These are phyloP conservation scores for Lodderomyces pseudojiufengensis DNA, from an alignment of 1,139 yeast genomes.

Conservation along the genomic window DNA sequence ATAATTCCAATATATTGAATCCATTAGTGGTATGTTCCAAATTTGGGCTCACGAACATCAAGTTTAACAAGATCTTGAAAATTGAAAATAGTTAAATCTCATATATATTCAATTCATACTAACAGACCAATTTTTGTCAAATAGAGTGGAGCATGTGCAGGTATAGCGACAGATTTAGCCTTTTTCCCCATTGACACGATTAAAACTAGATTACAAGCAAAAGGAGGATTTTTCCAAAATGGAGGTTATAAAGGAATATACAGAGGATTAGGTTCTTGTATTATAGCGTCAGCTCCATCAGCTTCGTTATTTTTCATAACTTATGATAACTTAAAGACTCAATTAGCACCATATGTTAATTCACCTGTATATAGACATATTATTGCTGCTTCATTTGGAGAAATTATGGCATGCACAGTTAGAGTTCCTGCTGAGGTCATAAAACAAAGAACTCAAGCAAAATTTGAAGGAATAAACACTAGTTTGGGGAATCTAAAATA, in stretches of 20 bases:
- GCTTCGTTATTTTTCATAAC: conserved; percentile 89
- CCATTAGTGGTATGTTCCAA: too few relatives aligned
- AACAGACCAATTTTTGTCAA: conserved; percentile 14
- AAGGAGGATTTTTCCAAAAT: conserved; percentile 86
- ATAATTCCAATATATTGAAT: too few relatives aligned
- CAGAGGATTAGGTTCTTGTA: conserved; percentile 88
- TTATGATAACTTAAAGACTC: conserved; percentile 70
- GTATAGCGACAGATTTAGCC: conserved; percentile 89
- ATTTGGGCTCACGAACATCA: too few relatives aligned
- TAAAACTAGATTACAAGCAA: conserved; percentile 91
- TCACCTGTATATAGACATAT: conserved; percentile 61
- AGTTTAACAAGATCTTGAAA: too few relatives aligned
- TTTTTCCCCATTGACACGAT: conserved; percentile 96
- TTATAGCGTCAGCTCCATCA: conserved; percentile 92
- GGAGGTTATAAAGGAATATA: conserved; percentile 94
- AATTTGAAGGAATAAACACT: conserved; percentile 46
- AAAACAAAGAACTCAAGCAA: conserved; percentile 90
- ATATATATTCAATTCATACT: background rate
- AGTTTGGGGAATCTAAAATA: conserved; percentile 63
- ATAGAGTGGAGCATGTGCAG: conserved; percentile 92
- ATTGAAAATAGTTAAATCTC: too few relatives aligned
- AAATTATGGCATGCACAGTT: conserved; percentile 86
- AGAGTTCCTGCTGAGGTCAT: conserved; percentile 97
- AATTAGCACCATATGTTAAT: conserved; percentile 29
- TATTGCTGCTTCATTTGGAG: conserved; percentile 87